Base-by-base conservation (phyloP, 495 filamentous ascomycete species). In the Cladorrhinum samala region DNA sequence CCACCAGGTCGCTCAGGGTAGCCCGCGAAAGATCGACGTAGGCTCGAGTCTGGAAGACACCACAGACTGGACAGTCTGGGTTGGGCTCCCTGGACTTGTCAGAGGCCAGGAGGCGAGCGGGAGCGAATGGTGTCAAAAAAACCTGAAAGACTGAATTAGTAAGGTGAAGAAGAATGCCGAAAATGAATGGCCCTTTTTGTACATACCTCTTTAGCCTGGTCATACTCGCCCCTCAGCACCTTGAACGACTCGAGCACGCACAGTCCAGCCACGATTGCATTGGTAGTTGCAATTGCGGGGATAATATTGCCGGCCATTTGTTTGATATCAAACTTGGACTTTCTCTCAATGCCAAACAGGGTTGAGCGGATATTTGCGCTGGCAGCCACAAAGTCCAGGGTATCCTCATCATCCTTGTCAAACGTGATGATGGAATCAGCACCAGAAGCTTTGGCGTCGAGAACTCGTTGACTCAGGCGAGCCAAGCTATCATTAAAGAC, bases 241-340 rank as follows among this genome's bases (percentile, higher is more conserved):
- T 96, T 96, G 73, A 95, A 91, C 1, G 90, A 84, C 68, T 99
- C 87, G 6, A 99, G 72, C 3, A 97, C 93, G 65, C 91, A 97
- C 20, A 99, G 77, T 13, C 88, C 85, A 11, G 93, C 93, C 3
- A 91, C 93, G 69, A 97, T 94, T 11, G 94, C 93, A 66, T 99
- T 99, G 0, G 93, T 96, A 0, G 93, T 99, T 1, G 93, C 93
- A 66, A 99, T 99, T 2, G 93, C 94, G 0, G 93, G 93, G 51
- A 99, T 97, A 61, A 99, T 99, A 61, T 97, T 97, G 47, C 93
- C 93, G 20, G 93, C 93, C 91, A 97, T 99, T 71, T 97, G 89
- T 67, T 99, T 99, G 59, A 92, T 91, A 64, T 96, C 90, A 55
- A 96, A 99, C 49, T 95, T 91, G 5, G 91, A 95, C 61, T 87